These are phyloP conservation scores for Cornus kousa DNA, from an alignment of 148 eudicot genomes.

Conservation along the genomic window DNA sequence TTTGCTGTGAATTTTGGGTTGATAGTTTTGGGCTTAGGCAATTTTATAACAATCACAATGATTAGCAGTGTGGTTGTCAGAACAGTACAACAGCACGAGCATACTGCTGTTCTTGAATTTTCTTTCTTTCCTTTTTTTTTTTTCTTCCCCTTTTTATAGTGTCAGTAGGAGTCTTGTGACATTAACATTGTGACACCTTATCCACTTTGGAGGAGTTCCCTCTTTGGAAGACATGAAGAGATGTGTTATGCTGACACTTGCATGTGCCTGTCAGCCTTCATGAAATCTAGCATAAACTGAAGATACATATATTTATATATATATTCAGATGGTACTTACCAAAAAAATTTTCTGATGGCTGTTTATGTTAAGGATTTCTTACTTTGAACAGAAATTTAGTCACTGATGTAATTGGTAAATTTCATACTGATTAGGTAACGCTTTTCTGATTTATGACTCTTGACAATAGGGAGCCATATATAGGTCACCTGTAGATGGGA, in stretches of 20 bases:
- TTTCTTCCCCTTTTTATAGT: not conserved
- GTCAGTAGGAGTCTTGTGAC: not conserved
- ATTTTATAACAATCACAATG: not conserved
- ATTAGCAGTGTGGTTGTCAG: not conserved
- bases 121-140: not conserved
- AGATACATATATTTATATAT: too few relatives aligned
- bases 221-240: not conserved
- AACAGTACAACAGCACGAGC: not conserved
- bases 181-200: not conserved
- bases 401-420: not conserved
- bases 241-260: not conserved
- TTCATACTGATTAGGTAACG: not conserved
- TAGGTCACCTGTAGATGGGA: not conserved
- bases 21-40: too few relatives aligned
- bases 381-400: not conserved
- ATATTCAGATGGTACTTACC: too few relatives aligned
- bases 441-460: not conserved
- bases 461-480: not conserved
- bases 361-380: too few relatives aligned
- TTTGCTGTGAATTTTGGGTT: too few relatives aligned
- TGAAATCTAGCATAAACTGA: not conserved
- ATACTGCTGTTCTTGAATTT: not conserved
- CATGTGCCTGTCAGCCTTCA: not conserved
- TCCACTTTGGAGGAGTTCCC: not conserved
- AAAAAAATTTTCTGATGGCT: too few relatives aligned